These are phyloP conservation scores for Phytopythium aichiense DNA, from an alignment of 352 stramenopile species.

Conservation along the genomic window DNA sequence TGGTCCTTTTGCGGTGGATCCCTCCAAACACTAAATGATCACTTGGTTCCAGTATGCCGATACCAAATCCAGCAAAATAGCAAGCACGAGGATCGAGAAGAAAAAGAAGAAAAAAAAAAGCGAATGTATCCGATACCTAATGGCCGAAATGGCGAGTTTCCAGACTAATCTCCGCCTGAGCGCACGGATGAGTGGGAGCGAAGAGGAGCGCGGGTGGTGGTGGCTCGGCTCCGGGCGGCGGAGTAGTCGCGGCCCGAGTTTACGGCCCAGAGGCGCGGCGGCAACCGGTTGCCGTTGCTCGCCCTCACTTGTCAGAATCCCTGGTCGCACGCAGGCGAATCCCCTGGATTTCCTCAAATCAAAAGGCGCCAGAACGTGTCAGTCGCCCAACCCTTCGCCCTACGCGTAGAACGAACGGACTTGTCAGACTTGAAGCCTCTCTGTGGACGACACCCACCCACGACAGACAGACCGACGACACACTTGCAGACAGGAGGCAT, in stretches of 20 bases:
- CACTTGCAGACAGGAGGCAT: too few species aligned
- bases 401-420: neutral
- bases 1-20: neutral
- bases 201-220: too few species aligned
- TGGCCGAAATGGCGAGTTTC: neutral
- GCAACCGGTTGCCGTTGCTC: neutral
- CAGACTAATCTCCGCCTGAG: neutral
- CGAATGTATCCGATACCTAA: conserved; percentile 8
- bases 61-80: neutral
- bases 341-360: neutral
- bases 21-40: neutral
- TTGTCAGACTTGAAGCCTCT: too few species aligned
- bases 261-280: neutral
- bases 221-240: neutral
- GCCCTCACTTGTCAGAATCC: conserved; percentile 29
- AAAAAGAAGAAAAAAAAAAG: neutral
- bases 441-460: too few species aligned
- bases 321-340: conserved; percentile 13
- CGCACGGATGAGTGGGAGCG: too few species aligned
- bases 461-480: too few species aligned
- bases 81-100: too few species aligned
- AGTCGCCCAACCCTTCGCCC: neutral
- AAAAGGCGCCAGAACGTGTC: neutral
- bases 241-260: conserved; percentile 1
- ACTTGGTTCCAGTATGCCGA: neutral